phyloP scores from a whole-genome alignment of 768 basidiomycete species.

The Leucosporidium yakuticum region DNA sequence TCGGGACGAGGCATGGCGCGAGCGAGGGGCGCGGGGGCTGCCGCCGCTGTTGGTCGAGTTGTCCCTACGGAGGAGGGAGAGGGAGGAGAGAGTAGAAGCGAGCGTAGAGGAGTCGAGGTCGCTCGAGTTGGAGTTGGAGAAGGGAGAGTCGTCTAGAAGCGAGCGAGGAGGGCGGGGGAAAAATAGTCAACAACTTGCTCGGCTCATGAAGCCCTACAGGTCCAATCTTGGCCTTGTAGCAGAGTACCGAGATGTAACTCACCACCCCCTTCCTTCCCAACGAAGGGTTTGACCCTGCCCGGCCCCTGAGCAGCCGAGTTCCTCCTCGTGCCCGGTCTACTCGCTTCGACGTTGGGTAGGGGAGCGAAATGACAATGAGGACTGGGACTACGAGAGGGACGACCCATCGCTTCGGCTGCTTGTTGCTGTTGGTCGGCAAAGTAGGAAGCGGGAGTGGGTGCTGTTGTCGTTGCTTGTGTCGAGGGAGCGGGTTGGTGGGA shows the following conservation, averaged over 20 bases:
- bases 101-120: too few species aligned
- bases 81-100: background rate
- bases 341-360: slow-evolving; percentile 24
- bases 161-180: background rate
- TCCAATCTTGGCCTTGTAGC: too few species aligned
- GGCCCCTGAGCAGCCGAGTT: slow-evolving; percentile 20
- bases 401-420: background rate
- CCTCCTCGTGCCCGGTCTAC: slow-evolving; percentile 21
- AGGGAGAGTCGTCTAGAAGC: background rate
- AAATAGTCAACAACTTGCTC: background rate
- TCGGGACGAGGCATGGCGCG: slow-evolving; percentile 21
- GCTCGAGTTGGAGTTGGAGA: background rate
- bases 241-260: background rate
- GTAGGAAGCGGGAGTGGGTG: background rate
- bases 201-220: background rate
- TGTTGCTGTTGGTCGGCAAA: background rate
- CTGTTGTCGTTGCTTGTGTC: background rate
- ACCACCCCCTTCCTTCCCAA: background rate
- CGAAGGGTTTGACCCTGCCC: slow-evolving; percentile 20
- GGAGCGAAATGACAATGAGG: slow-evolving; percentile 35
- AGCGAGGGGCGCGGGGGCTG: slow-evolving; percentile 7
- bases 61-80: background rate
- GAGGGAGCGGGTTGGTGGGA: background rate
- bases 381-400: slow-evolving; percentile 3
- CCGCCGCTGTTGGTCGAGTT: background rate